Evolutionary conservation across 371 early-diverging fungal genomes (phyloP).

Genomic region (Blakeslea trispora): DNA sequence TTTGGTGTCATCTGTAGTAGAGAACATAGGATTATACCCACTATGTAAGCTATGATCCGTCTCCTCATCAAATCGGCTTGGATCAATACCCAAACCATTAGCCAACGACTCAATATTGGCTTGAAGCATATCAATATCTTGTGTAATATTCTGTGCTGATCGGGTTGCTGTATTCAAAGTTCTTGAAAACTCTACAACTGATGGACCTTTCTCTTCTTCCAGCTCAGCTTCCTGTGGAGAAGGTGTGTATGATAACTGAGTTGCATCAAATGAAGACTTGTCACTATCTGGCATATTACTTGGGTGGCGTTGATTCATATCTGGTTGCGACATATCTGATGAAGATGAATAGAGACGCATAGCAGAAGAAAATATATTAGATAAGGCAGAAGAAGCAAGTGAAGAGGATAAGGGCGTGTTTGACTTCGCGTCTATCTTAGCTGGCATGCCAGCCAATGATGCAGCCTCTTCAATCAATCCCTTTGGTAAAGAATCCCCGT

Average conservation of each 20-base stretch:
- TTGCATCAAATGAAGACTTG: background rate
- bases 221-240: background rate
- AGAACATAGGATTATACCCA: conserved; percentile 16
- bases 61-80: conserved; percentile 14
- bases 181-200: conserved; percentile 1
- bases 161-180: conserved; percentile 27
- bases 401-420: conserved; percentile 11
- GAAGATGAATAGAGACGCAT: conserved; percentile 15
- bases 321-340: background rate
- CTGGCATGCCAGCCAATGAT: conserved; percentile 27
- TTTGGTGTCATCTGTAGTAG: conserved; percentile 16
- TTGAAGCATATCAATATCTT: conserved; percentile 36
- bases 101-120: conserved; percentile 34
- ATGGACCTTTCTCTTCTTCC: background rate
- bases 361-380: conserved; percentile 23
- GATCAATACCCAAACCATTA: conserved; percentile 29
- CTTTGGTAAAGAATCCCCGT: conserved; percentile 20
- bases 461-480: conserved; percentile 46
- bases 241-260: background rate
- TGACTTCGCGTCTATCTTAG: conserved; percentile 11
- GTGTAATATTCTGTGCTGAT: conserved; percentile 32
- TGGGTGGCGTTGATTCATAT: background rate
- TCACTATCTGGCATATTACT: background rate
- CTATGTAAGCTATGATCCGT: conserved; percentile 3
- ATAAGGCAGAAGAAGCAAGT: conserved; percentile 12